phyloP scores from a whole-genome alignment of 106 monocot genomes.

The Dendrobium chrysotoxum region DNA sequence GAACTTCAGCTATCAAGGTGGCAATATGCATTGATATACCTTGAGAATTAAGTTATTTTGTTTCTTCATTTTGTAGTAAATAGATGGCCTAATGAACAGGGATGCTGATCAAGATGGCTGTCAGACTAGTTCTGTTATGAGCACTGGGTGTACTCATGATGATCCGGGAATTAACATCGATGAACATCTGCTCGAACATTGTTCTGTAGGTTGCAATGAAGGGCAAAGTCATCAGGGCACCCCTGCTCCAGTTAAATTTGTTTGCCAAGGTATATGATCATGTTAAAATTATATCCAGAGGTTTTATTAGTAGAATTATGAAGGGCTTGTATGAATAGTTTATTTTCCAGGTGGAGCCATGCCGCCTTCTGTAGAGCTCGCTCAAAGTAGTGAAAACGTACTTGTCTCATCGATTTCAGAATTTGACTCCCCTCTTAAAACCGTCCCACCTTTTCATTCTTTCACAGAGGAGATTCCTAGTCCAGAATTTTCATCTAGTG shows the following conservation, averaged over 20 bases:
- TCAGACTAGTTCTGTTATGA: conserved; percentile 24
- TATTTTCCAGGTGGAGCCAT: conserved; percentile 13
- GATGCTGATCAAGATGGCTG: conserved; percentile 15
- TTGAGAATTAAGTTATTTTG: background rate
- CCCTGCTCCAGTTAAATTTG: background rate
- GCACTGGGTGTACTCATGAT: conserved; percentile 12
- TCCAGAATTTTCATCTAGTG: conserved; percentile 87
- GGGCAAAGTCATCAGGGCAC: conserved; percentile 1
- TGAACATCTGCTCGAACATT: conserved; percentile 14
- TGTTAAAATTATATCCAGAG: background rate
- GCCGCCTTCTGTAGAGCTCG: conserved; percentile 11
- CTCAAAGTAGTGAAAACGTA: conserved; percentile 12
- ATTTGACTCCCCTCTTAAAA: conserved; percentile 62
- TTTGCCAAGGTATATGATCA: conserved; percentile 20
- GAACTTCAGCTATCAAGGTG: conserved; percentile 24
- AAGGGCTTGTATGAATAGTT: background rate
- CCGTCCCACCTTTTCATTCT: conserved; percentile 48
- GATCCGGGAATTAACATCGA: conserved; percentile 1
- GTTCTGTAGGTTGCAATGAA: conserved; percentile 5
- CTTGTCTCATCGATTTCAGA: conserved; percentile 17
- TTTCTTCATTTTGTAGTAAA: background rate
- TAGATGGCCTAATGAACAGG: conserved; percentile 16
- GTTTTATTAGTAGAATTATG: background rate
- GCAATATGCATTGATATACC: conserved; percentile 16
- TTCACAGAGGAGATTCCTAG: conserved; percentile 61